Base-by-base conservation (phyloP, 2,329 filamentous ascomycete genomes). In the Sporothrix phasma region DNA sequence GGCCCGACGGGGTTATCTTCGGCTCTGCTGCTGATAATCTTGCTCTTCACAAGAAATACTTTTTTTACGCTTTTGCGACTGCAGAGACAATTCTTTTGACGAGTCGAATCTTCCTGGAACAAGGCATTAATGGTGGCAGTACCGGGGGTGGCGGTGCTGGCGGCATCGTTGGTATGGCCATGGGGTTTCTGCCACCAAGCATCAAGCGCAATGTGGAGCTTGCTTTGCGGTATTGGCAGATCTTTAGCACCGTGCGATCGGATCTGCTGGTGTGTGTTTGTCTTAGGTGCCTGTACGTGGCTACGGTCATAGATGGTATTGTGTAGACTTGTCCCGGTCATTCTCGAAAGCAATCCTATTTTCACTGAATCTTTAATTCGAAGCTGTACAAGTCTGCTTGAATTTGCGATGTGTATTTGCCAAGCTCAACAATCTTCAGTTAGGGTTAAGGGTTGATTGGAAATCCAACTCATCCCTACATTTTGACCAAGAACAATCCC, bases 41-140 rank as follows among this genome's bases (percentile, higher is more conserved):
- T 49, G 61, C 43, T 8, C 37, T 67, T 64, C 54, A 69, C 39
- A 67, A 65, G 62, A 54, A 61, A 64, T 64, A 64, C 66, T 87
- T 92, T 75, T 92, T 93, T 74, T 90, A 86, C 78, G 81, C 89
- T n/a, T 94, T 93, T 72, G 87, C 88, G 5, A 90, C 89, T 0
- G 86, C 84, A 37, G 89, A 94, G 76, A 80, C 90, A 11, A 73
- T 90, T 62, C 77, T 93, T 67, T 84, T 93, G 68, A 88, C 85
- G 1, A 86, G 83, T 34, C 80, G 89, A 26, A 89, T 88, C 72
- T 85, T 91, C 69, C 71, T 90, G 61, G 88, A 91, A 69, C 84
- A 83, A 69, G 81, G 39, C 1, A 49, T 39, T 26, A 26, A n/a
- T 26, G n/a, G 22, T 11, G 13, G 46, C 22, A 17, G 19, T 2